Percentiles rank a stretch among this genome's conserved stretches.
phyloP scores from a whole-genome alignment of 164 flowering plant species.

The Stephania japonica region DNA sequence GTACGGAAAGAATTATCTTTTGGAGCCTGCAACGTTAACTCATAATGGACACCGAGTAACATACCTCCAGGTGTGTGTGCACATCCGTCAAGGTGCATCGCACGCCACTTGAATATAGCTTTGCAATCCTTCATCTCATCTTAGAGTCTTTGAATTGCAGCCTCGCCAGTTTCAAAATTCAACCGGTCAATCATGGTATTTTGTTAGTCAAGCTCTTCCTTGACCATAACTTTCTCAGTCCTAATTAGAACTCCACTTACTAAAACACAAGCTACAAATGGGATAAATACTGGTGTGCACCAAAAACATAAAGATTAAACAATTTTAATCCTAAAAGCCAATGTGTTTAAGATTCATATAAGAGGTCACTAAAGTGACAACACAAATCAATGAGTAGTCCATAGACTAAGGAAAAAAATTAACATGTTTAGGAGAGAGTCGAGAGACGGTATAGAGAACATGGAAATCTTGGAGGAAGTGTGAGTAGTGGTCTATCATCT shows the following conservation, averaged over 20 bases:
- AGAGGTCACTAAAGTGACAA: too few relatives aligned
- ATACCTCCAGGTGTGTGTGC: too few relatives aligned
- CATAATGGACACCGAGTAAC: too few relatives aligned
- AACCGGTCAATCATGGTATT: slow-evolving; percentile 48
- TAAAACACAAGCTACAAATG: neutral
- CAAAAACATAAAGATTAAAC: too few relatives aligned
- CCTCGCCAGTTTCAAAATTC: slow-evolving; percentile 67
- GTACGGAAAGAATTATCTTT: too few relatives aligned
- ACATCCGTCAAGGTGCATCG: too few relatives aligned
- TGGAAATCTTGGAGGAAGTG: slow-evolving; percentile 27
- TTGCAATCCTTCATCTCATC: slow-evolving; percentile 89
- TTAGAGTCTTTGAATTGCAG: slow-evolving; percentile 75
- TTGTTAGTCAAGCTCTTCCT: slow-evolving; percentile 64
- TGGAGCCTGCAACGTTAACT: too few relatives aligned
- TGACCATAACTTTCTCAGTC: slow-evolving; percentile 48
- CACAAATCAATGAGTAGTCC: too few relatives aligned
- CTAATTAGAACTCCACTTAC: slow-evolving; percentile 28
- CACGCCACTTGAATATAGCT: slow-evolving; percentile 82
- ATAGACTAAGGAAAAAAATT: too few relatives aligned
- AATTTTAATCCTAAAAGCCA: too few relatives aligned
- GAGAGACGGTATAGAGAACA: neutral
- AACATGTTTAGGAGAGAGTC: too few relatives aligned
- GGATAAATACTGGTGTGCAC: neutral
- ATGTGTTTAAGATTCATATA: too few relatives aligned
- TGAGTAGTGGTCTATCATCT: slow-evolving; percentile 21